Evolutionary conservation across 192 early-diverging fungal genomes (phyloP).

Genomic region (Coemansia sp.): DNA sequence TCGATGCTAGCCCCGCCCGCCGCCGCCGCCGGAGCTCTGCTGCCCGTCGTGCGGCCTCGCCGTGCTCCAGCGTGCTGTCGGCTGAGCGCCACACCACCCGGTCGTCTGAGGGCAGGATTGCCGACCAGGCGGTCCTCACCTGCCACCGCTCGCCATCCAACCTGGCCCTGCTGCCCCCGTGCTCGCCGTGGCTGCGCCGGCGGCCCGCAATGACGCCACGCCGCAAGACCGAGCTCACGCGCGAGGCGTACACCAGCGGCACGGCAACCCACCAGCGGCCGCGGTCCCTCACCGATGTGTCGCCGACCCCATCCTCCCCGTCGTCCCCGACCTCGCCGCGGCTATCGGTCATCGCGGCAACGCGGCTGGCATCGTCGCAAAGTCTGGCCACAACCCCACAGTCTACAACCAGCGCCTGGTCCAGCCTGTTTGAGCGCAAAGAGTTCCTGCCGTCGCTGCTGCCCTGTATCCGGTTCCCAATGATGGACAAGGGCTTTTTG

Average conservation of each 20-base stretch:
- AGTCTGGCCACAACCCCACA: conserved; percentile 1
- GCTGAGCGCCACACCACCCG: background rate
- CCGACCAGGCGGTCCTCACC: conserved; percentile 32
- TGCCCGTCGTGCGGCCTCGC: background rate
- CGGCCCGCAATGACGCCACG: conserved; percentile 4
- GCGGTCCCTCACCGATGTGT: background rate
- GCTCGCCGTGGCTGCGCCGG: conserved; percentile 22
- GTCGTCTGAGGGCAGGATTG: background rate
- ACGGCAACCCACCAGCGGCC: too few relatives aligned
- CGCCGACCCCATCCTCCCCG: background rate
- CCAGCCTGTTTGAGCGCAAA: conserved; percentile 23
- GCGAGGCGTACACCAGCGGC: conserved; percentile 30
- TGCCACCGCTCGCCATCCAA: conserved; percentile 42
- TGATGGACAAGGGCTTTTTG: conserved; percentile 41
- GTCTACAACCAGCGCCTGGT: conserved; percentile 5
- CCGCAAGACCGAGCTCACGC: conserved; percentile 29
- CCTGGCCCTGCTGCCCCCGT: conserved; percentile 24
- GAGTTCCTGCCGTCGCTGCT: conserved; percentile 23
- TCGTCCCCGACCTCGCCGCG: conserved; percentile 4
- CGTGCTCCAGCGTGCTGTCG: too few relatives aligned
- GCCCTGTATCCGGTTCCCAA: conserved; percentile 39
- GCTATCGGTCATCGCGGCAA: conserved; percentile 13
- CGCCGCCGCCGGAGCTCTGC: background rate
- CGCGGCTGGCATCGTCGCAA: conserved; percentile 8
- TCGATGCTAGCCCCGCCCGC: background rate